Conservation (phyloP, 2,329 filamentous ascomycete genomes). For the Zymoseptoria ardabiliae region DNA sequence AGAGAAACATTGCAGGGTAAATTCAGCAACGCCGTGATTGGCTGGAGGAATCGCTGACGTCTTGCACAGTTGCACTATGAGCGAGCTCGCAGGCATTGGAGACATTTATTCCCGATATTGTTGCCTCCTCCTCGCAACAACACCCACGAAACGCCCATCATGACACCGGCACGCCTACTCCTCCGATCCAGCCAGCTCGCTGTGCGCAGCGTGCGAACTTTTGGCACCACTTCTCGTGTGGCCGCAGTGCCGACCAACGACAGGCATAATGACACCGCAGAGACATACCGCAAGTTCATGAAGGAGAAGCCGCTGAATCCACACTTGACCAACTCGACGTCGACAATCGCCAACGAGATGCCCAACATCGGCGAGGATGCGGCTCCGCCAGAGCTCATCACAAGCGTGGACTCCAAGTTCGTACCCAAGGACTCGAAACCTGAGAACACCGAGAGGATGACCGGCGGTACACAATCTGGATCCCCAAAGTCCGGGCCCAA, state of each 20-base stretch:
- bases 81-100: too few species aligned
- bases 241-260: slow-evolving; percentile 36
- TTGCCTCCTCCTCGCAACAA: too few species aligned
- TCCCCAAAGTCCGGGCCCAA: slow-evolving; percentile 42
- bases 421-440: slow-evolving; percentile 53
- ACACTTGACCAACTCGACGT: slow-evolving; percentile 57
- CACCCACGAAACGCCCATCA: slow-evolving; percentile 20
- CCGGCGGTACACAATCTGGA: slow-evolving; percentile 52
- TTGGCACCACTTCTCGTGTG: slow-evolving; percentile 34
- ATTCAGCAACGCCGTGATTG: too few species aligned
- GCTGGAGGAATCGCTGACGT: too few species aligned
- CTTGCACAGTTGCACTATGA: too few species aligned
- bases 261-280: slow-evolving; percentile 46
- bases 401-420: slow-evolving; percentile 49
- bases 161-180: slow-evolving; percentile 42
- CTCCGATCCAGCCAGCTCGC: slow-evolving; percentile 40
- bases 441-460: slow-evolving; percentile 59
- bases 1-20: too few species aligned
- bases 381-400: slow-evolving; percentile 54
- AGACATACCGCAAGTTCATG: slow-evolving; percentile 50
- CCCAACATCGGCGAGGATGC: slow-evolving; percentile 51
- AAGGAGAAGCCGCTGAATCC: slow-evolving; percentile 53
- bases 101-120: background rate
- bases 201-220: slow-evolving; percentile 30
- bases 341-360: slow-evolving; percentile 57